Evolutionary conservation across 2,329 filamentous ascomycete species (phyloP).

Genomic region (Epichloe festucae): DNA sequence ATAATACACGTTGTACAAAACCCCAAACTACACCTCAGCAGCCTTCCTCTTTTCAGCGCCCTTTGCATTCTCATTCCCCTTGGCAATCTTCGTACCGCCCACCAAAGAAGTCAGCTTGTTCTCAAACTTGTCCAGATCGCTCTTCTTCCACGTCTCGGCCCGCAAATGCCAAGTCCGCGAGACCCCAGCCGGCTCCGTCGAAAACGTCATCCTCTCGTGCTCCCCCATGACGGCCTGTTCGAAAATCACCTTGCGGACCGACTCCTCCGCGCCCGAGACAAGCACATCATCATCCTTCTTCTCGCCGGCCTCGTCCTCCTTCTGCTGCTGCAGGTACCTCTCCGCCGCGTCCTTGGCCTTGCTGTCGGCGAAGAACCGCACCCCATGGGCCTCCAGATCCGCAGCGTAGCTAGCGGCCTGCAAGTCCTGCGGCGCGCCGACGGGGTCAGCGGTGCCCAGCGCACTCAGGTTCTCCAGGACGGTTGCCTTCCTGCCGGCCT

Average conservation of each 20-base stretch:
- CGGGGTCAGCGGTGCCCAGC: conserved; percentile 22
- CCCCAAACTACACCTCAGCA: neutral
- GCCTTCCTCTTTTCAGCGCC: neutral
- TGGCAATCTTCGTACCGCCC: conserved; percentile 6
- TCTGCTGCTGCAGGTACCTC: conserved; percentile 15
- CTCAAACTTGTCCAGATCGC: conserved; percentile 25
- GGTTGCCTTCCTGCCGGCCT: conserved; percentile 17
- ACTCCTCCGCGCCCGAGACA: conserved; percentile 21
- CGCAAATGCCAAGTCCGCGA: conserved; percentile 25
- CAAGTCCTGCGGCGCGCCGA: conserved; percentile 18
- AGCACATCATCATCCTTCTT: conserved; percentile 6
- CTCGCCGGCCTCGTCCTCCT: conserved; percentile 1
- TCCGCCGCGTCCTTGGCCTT: conserved; percentile 18
- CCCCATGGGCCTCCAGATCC: conserved; percentile 16
- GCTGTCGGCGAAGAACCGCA: conserved; percentile 20
- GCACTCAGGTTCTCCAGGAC: conserved; percentile 24
- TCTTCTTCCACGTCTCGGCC: conserved; percentile 22
- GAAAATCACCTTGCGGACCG: conserved; percentile 19
- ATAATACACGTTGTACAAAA: neutral
- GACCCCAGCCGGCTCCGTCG: conserved; percentile 20
- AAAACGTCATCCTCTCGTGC: conserved; percentile 23
- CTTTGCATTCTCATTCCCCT: conserved; percentile 11
- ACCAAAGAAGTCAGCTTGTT: conserved; percentile 24
- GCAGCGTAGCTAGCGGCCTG: conserved; percentile 19
- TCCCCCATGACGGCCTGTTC: conserved; percentile 22